Evolutionary conservation across 1,284 basidiomycete genomes (phyloP), one percentile per base, ranked within the genome.

Genomic region (Melampsora americana): DNA sequence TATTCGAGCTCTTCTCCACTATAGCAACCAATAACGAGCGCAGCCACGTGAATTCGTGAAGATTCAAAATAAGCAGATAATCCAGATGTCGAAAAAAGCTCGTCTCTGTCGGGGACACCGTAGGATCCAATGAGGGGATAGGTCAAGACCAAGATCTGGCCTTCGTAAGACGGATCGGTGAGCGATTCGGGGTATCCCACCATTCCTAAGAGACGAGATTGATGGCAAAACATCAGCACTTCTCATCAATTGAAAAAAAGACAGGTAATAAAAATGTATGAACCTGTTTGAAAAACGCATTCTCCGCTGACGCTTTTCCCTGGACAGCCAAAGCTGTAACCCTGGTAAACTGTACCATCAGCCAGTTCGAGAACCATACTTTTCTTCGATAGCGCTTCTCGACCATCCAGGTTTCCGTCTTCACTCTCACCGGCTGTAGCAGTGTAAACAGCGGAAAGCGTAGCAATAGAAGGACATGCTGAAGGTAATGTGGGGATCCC

Each of bases 211-310:
- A 20, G 74, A 62, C 35, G 64, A 65, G 14, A 11, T 14, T 64
- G 30, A 61, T 46, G 12, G 11, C 28, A 39, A 69, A 60, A 3
- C 65, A 46, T 23, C 65, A 64, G n/a, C 20, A 28, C 18, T 35
- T 26, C 26, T 4, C 5, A 32, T 64, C 39, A 42, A 42, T 42
- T 12, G 53, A 56, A 56, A 23, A 23, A 28, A 7, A n/a, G 16
- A n/a, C 20, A 20, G 53, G 32, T 30, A 16, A 7, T 64, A 26
- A 53, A 56, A 56, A 64, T 73, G 71, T 77, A 84, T 90, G 84
- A 82, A 96, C 95, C 95, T 72, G 96, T 99, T 86, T 98, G 95
- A 86, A 99, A 99, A 82, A 99, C 96, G 83, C 95, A 98, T 88
- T 99, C 96, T 80, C 96, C 96, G 26, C 94, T 88, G 68, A 97